Evolutionary conservation across 2,329 filamentous ascomycete species (phyloP), one percentile per base, ranked within the genome.

Genomic region (Curvularia sp.): DNA sequence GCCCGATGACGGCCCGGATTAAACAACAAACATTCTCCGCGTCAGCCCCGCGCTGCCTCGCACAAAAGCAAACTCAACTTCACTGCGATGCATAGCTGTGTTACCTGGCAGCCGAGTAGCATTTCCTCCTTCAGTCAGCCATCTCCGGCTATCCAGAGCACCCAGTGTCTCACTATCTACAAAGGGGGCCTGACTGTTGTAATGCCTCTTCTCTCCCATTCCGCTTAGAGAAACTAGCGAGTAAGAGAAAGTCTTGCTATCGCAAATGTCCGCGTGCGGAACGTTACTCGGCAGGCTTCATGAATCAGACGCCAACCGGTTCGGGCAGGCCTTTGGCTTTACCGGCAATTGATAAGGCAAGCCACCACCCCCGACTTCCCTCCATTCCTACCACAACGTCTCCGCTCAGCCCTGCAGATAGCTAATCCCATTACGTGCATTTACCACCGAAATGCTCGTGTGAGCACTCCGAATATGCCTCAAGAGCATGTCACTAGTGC

Each of bases 281-380:
- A 53, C 43, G 15, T 57, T 42, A 13, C 28, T 57, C 48, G 55
- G 50, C 46, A 58, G 32, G 36, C 27, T 23, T 28, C 39, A 30
- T 32, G 27, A 53, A 21, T 32, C 21, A 15, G 25, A 53, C 38
- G 21, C 56, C 42, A 47, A 51, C 48, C 25, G 4, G 12, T 27
- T 56, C 41, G 15, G 41, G 34, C 49, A 38, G 50, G 53, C 63
- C 64, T 65, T 61, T 63, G n/a, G n/a, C 57, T 52, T 28, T 55
- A 56, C 51, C 15, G 61, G 61, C 21, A 42, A 58, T 42, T 50
- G 49, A 55, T 52, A 45, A 54, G 47, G 42, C 50, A 64, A 53
- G 64, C 63, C 64, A 64, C 64, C 55, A 43, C 36, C n/a, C 8
- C 25, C 32, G 23, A 21, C 36, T 38, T 42, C 38, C 43, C 43